Percentiles rank a stretch among this genome's conserved stretches.
These are phyloP conservation scores for Eutrema heterophyllum DNA, from an alignment of 345 rosid genomes.

Conservation along the genomic window DNA sequence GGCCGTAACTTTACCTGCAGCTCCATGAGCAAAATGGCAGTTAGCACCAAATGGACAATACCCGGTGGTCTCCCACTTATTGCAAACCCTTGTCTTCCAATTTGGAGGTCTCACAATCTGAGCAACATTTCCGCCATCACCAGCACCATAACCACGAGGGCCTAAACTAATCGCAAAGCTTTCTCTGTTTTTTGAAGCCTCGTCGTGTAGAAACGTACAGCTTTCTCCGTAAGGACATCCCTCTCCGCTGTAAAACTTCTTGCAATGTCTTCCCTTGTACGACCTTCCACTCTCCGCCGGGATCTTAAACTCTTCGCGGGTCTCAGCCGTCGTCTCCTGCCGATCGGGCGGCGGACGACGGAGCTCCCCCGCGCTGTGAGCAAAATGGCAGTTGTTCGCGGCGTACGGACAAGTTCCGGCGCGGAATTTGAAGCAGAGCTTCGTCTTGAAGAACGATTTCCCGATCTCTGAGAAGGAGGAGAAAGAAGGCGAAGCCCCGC, in stretches of 20 bases:
- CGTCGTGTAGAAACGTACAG: conserved; percentile 76
- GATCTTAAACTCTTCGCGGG: conserved; percentile 64
- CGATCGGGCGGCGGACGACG: conserved; percentile 70
- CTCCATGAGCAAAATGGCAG: conserved; percentile 91
- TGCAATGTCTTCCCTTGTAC: conserved; percentile 46
- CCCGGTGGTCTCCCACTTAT: conserved; percentile 84
- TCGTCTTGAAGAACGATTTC: conserved; percentile 79
- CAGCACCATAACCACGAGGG: conserved; percentile 53
- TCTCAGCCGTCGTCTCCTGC: conserved; percentile 56
- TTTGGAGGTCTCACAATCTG: conserved; percentile 60
- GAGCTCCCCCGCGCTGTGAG: conserved; percentile 88
- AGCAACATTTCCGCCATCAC: conserved; percentile 28
- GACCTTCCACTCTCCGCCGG: conserved; percentile 63
- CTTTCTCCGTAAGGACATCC: conserved; percentile 87
- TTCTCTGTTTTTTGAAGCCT: conserved; percentile 74
- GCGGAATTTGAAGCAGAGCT: conserved; percentile 74
- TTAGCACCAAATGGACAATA: conserved; percentile 78
- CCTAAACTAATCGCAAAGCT: conserved; percentile 84
- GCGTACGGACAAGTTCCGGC: conserved; percentile 71
- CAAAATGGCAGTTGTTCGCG: conserved; percentile 66
- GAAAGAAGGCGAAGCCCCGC: conserved; percentile 33
- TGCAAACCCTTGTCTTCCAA: conserved; percentile 89
- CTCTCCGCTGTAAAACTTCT: conserved; percentile 42
- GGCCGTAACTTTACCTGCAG: conserved; percentile 44
- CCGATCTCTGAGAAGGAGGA: conserved; percentile 41